Evolutionary conservation across 2,329 filamentous ascomycete genomes (phyloP), one percentile per base, ranked within the genome.

Genomic region (Daldinia sp.): DNA sequence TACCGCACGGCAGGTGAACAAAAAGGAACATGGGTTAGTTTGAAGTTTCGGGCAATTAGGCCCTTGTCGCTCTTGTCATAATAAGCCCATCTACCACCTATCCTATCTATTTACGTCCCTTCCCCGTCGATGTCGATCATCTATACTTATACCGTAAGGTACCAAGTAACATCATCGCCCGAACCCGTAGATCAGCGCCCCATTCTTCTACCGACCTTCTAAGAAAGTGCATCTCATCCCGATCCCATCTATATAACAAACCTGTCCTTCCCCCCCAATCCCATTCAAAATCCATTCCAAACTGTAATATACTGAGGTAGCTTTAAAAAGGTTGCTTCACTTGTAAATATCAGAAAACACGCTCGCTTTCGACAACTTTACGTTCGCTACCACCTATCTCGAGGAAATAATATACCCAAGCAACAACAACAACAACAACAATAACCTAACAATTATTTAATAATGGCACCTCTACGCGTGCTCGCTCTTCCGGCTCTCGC

Each of bases 401-500:
- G 57, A 58, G 33, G 33, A 9, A 39, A 44, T 57, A 51, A 60
- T 67, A 62, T 28, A 37, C 20, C 30, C 33, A 67, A 44, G 57
- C 57, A 46, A 37, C 35, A 3, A 37, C 30, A 12, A 37, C 35
- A 39, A 39, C 35, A 39, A 39, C 35, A 39, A 39, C 35, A 15
- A 39, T 12, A 10, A 42, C 39, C 26, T 39, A 68, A 42, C 42
- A 30, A 13, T n/a, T 51, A 51, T 28, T 33, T 51, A 51, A 51
- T 51, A 51, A 77, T 77, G 76, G 76, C 76, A 28, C 74, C 76
- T 58, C 63, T 75, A 41, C 74, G 74, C n/a, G 50, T 71, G 9
- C 56, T 77, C 54, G 71, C 65, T 7, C 73, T 71, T 4, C 65
- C 76, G 53, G 69, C 72, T 60, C 69, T 77, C 44, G 75, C 72